Base-by-base conservation (phyloP, 495 filamentous ascomycete genomes). In the Trichocladium uniseriatum region DNA sequence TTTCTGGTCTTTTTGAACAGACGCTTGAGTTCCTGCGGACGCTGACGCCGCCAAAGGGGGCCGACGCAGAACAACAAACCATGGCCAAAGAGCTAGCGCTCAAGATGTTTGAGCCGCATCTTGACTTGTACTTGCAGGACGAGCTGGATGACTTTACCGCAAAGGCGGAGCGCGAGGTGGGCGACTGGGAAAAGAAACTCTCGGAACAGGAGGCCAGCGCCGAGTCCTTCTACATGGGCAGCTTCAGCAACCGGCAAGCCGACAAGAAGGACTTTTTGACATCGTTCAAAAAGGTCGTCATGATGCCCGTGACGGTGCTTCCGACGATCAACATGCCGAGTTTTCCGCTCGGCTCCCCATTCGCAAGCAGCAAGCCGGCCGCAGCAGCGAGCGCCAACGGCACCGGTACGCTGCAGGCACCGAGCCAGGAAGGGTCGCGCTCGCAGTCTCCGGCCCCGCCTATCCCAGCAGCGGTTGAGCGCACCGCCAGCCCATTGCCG, bases 281-380 rank as follows among this genome's bases (percentile, higher is more conserved):
- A 15, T 94, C 89, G 1, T 99, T 99, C 72, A 96, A 89, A 65
- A 97, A 99, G 60, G 92, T 99, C 9, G 87, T 99, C 54, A 94
- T 97, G 86, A 89, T 94, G 81, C 94, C 94, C 19, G 90, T 97
- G 24, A 92, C 87, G 41, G 89, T 90, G 20, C 68, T 97, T 3
- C 88, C 87, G 4, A 74, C 60, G 14, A 59, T 62, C 14, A 42
- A 64, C 6, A 59, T 76, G 42, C 74, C 77, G 11, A 74, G 77
- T 20, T 77, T 83, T 41, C 72, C 72, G 13, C 39, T 65, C 11
- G 62, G 57, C 8, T 68, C 63, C 0, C 63, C 67, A 13, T 74
- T 74, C 47, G 67, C 67, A n/a, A 60, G 55, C 51, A 61, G 58
- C 21, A 76, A 73, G 55, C 68, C 78, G 5, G 36, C 65, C 9